These are phyloP conservation scores for Talaromyces sp. DNA, from an alignment of 2,329 filamentous ascomycete species.

Conservation along the genomic window DNA sequence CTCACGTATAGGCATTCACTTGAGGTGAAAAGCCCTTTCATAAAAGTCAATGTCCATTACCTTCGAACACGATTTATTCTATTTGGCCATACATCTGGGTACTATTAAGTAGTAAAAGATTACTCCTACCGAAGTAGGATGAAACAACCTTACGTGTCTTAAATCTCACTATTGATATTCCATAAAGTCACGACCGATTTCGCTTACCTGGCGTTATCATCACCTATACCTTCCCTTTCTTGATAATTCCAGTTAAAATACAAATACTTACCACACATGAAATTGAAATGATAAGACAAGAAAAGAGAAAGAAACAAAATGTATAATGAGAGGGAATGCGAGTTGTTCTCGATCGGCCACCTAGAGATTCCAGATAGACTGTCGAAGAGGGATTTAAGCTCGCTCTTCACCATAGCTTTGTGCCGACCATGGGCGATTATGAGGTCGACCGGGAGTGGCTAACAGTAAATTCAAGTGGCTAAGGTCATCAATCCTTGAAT, in stretches of 20 bases:
- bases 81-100: background rate
- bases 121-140: background rate
- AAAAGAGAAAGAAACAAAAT: constrained; percentile 25
- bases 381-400: background rate
- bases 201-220: constrained; percentile 12
- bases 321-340: constrained; percentile 5
- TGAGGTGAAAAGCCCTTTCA: background rate
- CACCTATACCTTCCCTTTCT: constrained; percentile 5
- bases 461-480: background rate
- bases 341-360: background rate
- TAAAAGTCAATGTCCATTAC: background rate
- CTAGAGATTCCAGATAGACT: background rate
- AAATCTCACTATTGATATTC: background rate
- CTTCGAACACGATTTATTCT: background rate
- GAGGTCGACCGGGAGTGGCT: background rate
- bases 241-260: constrained; percentile 24
- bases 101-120: background rate
- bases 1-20: background rate
- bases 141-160: background rate
- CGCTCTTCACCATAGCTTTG: background rate
- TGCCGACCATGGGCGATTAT: background rate
- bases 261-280: constrained; percentile 38
- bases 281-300: constrained; percentile 19
- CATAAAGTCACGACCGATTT: background rate
- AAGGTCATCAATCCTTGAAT: constrained; percentile 14